Evolutionary conservation across 495 filamentous ascomycete genomes (phyloP).

Genomic region (Xylaria castorea): DNA sequence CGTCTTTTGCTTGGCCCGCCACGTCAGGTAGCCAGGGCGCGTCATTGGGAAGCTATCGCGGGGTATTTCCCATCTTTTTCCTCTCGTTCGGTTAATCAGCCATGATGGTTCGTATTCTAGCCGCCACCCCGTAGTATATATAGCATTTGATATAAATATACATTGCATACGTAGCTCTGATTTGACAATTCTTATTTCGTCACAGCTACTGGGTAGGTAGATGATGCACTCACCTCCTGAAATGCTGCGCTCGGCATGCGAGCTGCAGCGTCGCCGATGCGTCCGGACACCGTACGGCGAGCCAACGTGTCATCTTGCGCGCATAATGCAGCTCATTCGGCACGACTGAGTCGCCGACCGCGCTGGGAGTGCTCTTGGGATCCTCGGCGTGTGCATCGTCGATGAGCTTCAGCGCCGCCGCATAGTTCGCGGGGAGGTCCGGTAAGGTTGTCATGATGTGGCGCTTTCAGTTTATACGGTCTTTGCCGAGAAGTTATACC

Average conservation of each 20-base stretch:
- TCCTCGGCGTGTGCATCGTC: conserved; percentile 76
- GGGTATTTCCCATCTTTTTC: conserved; percentile 78
- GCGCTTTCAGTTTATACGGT: neutral
- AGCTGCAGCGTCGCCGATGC: conserved; percentile 70
- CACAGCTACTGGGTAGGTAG: neutral
- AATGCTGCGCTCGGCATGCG: conserved; percentile 82
- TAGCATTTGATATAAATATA: neutral
- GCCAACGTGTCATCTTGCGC: conserved; percentile 74
- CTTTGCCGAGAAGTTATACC: neutral
- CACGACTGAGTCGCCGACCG: conserved; percentile 32
- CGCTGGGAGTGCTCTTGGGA: conserved; percentile 55
- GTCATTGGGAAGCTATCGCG: conserved; percentile 71
- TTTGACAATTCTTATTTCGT: neutral
- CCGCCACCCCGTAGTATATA: neutral
- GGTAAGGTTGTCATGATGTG: conserved; percentile 33
- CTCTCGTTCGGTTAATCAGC: neutral
- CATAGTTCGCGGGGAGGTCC: conserved; percentile 39
- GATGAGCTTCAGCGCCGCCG: conserved; percentile 64
- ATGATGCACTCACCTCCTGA: conserved; percentile 51
- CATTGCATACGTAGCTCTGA: neutral
- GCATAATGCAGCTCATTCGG: conserved; percentile 85
- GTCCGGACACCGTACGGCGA: conserved; percentile 58
- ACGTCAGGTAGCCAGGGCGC: conserved; percentile 73
- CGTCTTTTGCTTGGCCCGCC: conserved; percentile 74
- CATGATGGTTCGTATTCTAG: neutral